phyloP scores from a whole-genome alignment of 129 eudicot genomes.

The Sambucus nigra region DNA sequence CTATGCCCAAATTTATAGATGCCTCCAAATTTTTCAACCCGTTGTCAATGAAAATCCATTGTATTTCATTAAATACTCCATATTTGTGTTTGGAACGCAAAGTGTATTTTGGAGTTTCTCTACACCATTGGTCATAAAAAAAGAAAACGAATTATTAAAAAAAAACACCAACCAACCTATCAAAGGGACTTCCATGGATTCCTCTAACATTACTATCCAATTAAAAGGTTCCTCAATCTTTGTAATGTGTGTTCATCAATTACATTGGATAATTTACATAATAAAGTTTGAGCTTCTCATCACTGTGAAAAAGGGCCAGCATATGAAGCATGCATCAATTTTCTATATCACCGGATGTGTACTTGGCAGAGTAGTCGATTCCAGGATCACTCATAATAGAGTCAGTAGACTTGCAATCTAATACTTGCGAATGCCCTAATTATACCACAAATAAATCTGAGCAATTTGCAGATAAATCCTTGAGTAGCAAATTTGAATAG shows the following conservation, averaged over 20 bases:
- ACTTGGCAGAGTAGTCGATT: constrained; percentile 19
- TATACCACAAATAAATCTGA: too few species aligned
- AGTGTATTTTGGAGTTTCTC: not conserved
- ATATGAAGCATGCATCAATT: constrained; percentile 16
- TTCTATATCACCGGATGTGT: constrained; percentile 7
- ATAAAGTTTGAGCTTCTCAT: not conserved
- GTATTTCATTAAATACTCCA: not conserved
- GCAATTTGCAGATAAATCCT: too few species aligned
- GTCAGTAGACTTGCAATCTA: not conserved
- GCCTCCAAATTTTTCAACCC: too few species aligned
- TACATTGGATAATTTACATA: not conserved
- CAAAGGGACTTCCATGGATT: too few species aligned
- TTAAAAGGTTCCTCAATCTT: not conserved
- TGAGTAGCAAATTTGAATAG: too few species aligned
- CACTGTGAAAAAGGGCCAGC: constrained; percentile 12
- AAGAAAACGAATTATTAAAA: not conserved
- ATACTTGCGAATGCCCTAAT: too few species aligned
- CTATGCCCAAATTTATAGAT: too few species aligned
- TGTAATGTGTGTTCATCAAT: not conserved
- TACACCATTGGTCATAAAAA: not conserved
- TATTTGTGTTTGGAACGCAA: too few species aligned
- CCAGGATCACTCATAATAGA: constrained; percentile 27
- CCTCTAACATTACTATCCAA: not conserved
- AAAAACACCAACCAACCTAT: not conserved
- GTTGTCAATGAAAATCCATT: too few species aligned